Percentiles rank a stretch among this genome's conserved stretches.
phyloP scores from a whole-genome alignment of 768 basidiomycete species.

The Rhodotorula taiwanensis region DNA sequence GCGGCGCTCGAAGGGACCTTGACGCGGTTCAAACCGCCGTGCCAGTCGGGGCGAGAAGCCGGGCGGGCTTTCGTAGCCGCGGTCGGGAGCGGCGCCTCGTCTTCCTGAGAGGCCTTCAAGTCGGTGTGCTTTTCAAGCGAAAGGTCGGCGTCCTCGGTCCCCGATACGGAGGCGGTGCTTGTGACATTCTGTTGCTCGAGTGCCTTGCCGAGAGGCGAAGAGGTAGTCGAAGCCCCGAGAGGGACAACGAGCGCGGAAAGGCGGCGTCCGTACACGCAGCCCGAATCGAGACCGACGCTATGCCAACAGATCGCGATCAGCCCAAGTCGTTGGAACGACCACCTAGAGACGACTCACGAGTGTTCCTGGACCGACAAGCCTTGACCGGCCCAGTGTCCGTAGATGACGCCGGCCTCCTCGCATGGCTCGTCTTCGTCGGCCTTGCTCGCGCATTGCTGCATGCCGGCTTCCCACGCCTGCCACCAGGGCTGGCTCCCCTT shows the following conservation, averaged over 20 bases:
- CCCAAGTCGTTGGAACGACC: background rate
- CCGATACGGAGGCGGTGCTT: background rate
- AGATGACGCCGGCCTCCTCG: slow-evolving; percentile 15
- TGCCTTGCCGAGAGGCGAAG: background rate
- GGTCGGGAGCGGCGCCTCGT: background rate
- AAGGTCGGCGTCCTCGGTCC: background rate
- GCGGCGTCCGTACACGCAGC: slow-evolving; percentile 30
- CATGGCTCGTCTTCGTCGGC: slow-evolving; percentile 1
- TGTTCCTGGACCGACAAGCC: slow-evolving; percentile 21
- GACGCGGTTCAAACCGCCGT: slow-evolving; percentile 8
- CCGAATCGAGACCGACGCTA: slow-evolving; percentile 33
- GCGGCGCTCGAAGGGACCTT: background rate
- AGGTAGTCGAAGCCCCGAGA: background rate
- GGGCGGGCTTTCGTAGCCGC: background rate
- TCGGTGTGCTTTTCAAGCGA: too few species aligned
- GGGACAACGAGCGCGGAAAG: slow-evolving; percentile 31
- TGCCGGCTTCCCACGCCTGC: slow-evolving; percentile 19
- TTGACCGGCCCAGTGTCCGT: slow-evolving; percentile 32
- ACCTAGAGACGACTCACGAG: slow-evolving; percentile 4
- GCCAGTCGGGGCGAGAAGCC: background rate
- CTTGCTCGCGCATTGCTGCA: background rate
- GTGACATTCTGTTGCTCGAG: background rate
- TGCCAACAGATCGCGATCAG: background rate
- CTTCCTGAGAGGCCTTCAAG: too few species aligned
- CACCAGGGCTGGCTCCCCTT: slow-evolving; percentile 21